Evolutionary conservation across 169 alveolate genomes (phyloP).

Genomic region (Eimeria praecox): DNA sequence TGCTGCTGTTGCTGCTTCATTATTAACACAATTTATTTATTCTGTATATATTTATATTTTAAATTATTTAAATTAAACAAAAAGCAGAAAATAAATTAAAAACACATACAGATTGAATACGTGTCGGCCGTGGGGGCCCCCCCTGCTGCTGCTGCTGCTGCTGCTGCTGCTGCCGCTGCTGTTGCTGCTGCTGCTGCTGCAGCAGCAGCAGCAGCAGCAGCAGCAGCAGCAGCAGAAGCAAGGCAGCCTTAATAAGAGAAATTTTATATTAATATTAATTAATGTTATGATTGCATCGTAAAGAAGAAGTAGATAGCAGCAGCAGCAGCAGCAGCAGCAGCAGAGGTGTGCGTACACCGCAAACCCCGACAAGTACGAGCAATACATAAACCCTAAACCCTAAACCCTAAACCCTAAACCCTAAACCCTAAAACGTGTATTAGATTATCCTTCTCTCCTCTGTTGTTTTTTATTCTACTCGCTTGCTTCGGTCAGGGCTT

Average conservation of each 20-base stretch:
- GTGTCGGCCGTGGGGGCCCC: not conserved
- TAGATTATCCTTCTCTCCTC: too few relatives aligned
- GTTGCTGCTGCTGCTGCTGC: not conserved
- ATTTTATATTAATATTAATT: not conserved
- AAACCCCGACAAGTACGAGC: not conserved
- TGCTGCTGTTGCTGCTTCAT: constrained; percentile 18
- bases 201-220: not conserved
- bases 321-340: not conserved
- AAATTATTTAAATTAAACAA: not conserved
- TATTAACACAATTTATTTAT: too few relatives aligned
- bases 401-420: constrained; percentile 5
- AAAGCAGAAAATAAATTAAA: not conserved
- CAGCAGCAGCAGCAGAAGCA: not conserved
- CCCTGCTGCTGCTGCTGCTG: not conserved
- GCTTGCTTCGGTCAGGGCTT: too few relatives aligned
- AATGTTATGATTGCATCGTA: not conserved
- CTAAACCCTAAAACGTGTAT: not conserved
- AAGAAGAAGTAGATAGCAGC: not conserved
- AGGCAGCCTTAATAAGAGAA: not conserved
- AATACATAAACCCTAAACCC: not conserved
- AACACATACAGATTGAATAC: not conserved
- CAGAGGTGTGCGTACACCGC: constrained; percentile 25
- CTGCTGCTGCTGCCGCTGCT: not conserved
- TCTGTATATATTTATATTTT: not conserved
- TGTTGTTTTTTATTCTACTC: too few relatives aligned